Percentiles rank a stretch among this genome's conserved stretches.
phyloP scores from a whole-genome alignment of 2,329 filamentous ascomycete genomes.

The Nannizziopsis barbatae region DNA sequence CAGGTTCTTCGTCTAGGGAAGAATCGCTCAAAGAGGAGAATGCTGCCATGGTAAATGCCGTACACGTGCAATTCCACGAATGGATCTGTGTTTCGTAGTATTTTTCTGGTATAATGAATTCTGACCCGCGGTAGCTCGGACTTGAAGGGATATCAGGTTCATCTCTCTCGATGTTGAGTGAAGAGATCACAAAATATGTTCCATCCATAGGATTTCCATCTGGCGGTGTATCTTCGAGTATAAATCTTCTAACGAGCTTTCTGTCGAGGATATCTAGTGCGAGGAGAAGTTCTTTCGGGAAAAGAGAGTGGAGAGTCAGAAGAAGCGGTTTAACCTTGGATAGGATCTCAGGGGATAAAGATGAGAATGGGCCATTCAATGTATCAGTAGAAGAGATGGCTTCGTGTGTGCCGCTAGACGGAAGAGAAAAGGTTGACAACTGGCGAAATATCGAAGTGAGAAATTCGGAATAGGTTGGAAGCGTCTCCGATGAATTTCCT shows the following conservation, averaged over 20 bases:
- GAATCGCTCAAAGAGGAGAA: constrained; percentile 34
- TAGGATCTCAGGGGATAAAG: constrained; percentile 11
- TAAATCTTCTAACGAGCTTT: constrained; percentile 47
- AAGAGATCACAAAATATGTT: constrained; percentile 56
- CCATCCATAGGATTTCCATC: constrained; percentile 16
- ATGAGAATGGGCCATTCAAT: constrained; percentile 10
- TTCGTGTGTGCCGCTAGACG: background rate
- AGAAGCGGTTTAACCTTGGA: constrained; percentile 45
- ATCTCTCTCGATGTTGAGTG: constrained; percentile 22
- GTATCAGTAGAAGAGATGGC: background rate
- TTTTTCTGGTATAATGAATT: constrained; percentile 13
- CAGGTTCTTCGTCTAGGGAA: background rate
- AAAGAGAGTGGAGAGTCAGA: constrained; percentile 74
- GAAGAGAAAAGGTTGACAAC: background rate
- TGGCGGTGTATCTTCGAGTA: background rate
- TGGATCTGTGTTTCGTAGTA: constrained; percentile 60
- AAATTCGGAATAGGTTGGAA: background rate
- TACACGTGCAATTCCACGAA: constrained; percentile 85
- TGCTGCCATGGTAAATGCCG: constrained; percentile 64
- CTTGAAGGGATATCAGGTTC: background rate
- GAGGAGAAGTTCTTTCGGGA: constrained; percentile 68
- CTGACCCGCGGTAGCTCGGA: background rate
- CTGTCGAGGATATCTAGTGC: constrained; percentile 82
- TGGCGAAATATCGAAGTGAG: constrained; percentile 6
- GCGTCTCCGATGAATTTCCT: background rate